These are phyloP conservation scores for Populus pruinosa DNA, from an alignment of 345 rosid species.

Conservation along the genomic window DNA sequence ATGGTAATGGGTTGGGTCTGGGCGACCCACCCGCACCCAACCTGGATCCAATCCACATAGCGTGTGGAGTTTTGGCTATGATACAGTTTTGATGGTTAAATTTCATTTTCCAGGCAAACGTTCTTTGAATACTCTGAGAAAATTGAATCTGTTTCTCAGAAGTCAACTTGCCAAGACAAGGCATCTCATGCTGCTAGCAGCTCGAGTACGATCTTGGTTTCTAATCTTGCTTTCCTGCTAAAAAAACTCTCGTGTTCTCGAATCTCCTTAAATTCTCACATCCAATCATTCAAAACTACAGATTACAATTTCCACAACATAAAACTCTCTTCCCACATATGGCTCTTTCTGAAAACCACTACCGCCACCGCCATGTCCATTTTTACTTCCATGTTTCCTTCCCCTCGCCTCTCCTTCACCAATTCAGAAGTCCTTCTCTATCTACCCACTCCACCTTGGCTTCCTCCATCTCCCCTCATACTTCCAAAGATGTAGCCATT, in stretches of 20 bases:
- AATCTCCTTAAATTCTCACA: constrained; percentile 26
- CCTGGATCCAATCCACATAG: background rate
- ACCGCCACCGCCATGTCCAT: background rate
- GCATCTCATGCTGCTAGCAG: constrained; percentile 2
- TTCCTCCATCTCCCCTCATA: too few species aligned
- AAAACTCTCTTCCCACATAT: constrained; percentile 1
- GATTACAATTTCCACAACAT: constrained; percentile 11
- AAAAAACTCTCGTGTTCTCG: constrained; percentile 34
- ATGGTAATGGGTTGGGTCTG: background rate
- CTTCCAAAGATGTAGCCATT: too few species aligned
- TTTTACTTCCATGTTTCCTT: constrained; percentile 6
- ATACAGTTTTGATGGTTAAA: too few species aligned
- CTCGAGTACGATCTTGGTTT: background rate
- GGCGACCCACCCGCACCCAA: background rate
- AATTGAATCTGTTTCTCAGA: too few species aligned
- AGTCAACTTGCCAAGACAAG: background rate
- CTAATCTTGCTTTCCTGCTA: background rate
- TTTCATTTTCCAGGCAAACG: too few species aligned
- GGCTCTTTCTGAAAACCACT: background rate
- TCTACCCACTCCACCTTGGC: too few species aligned
- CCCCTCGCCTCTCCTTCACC: too few species aligned
- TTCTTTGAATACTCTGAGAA: too few species aligned
- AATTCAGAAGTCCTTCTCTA: too few species aligned
- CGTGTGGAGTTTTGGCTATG: background rate
- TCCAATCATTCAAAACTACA: constrained; percentile 19